phyloP scores from a whole-genome alignment of 2,329 filamentous ascomycete genomes.

The Beauveria varroae region DNA sequence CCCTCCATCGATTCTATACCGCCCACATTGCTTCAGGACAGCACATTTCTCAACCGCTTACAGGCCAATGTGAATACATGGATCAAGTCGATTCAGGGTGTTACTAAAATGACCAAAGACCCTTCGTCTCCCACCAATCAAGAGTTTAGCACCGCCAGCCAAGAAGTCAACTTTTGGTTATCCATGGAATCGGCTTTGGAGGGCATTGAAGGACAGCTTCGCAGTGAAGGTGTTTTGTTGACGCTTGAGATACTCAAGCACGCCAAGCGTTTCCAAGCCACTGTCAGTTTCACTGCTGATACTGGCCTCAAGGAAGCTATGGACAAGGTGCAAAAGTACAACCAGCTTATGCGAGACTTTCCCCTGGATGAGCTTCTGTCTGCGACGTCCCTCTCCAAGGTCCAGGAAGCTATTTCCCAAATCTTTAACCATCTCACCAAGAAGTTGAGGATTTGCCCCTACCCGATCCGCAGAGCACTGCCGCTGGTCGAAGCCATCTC shows the following conservation, averaged over 20 bases:
- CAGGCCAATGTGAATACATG: conserved; percentile 92
- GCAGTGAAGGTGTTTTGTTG: conserved; percentile 79
- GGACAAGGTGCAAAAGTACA: conserved; percentile 96
- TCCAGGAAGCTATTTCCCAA: conserved; percentile 78
- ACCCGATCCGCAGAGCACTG: conserved; percentile 84
- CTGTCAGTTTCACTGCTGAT: conserved; percentile 92
- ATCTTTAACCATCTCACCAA: conserved; percentile 97
- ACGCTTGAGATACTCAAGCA: conserved; percentile 94
- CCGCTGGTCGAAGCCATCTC: conserved; percentile 97
- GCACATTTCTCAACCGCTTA: conserved; percentile 84
- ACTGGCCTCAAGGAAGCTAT: conserved; percentile 94
- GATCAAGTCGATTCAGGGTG: conserved; percentile 97
- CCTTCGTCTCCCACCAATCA: conserved; percentile 52
- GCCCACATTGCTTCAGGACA: conserved; percentile 70
- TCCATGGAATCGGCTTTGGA: conserved; percentile 94
- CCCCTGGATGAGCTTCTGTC: conserved; percentile 91
- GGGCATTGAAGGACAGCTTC: conserved; percentile 80
- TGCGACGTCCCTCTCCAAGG: conserved; percentile 79
- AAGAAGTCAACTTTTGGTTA: conserved; percentile 99
- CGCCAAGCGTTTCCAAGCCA: conserved; percentile 96
- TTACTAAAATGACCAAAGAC: conserved; percentile 90
- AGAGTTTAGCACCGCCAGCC: conserved; percentile 65
- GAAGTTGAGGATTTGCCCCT: conserved; percentile 92
- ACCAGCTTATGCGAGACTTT: conserved; percentile 97
- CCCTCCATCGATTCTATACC: conserved; percentile 76